These are phyloP conservation scores for Aspergillus baeticus DNA, from an alignment of 495 filamentous ascomycete species.

Conservation along the genomic window DNA sequence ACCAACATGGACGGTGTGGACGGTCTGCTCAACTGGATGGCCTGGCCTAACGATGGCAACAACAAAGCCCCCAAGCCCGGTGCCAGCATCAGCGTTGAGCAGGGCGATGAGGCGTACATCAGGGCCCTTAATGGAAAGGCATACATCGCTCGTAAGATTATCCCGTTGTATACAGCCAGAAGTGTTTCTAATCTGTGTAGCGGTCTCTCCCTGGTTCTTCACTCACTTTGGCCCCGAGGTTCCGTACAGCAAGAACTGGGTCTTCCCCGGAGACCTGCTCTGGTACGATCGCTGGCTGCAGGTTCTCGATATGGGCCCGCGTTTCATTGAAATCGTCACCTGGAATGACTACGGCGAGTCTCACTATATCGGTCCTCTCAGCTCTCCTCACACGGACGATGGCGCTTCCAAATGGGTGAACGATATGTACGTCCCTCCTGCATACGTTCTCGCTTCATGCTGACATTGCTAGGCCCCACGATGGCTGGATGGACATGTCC, in stretches of 20 bases:
- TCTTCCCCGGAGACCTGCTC: constrained; percentile 54
- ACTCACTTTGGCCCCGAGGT: constrained; percentile 50
- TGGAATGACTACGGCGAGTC: constrained; percentile 73
- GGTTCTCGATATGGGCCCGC: constrained; percentile 47
- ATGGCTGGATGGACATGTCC: constrained; percentile 58
- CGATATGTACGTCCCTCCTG: constrained; percentile 47
- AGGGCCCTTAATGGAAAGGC: constrained; percentile 47
- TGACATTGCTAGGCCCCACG: constrained; percentile 43
- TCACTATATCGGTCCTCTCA: constrained; percentile 50
- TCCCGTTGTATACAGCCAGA: background rate
- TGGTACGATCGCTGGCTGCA: constrained; percentile 60
- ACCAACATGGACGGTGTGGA: constrained; percentile 37
- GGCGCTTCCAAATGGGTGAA: constrained; percentile 61
- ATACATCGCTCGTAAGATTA: constrained; percentile 49
- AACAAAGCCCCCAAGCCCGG: constrained; percentile 51
- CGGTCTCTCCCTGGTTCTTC: constrained; percentile 45
- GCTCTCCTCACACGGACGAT: constrained; percentile 53
- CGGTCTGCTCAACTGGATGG: constrained; percentile 60
- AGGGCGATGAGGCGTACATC: constrained; percentile 48
- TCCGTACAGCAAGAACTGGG: constrained; percentile 59
- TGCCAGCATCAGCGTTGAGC: constrained; percentile 38
- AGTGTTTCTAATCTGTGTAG: constrained; percentile 15
- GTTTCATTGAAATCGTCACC: constrained; percentile 62
- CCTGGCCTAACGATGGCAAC: constrained; percentile 52
- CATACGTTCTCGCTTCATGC: background rate